Conservation (phyloP, 805 yeast genomes). For the Candida nanaspora region DNA sequence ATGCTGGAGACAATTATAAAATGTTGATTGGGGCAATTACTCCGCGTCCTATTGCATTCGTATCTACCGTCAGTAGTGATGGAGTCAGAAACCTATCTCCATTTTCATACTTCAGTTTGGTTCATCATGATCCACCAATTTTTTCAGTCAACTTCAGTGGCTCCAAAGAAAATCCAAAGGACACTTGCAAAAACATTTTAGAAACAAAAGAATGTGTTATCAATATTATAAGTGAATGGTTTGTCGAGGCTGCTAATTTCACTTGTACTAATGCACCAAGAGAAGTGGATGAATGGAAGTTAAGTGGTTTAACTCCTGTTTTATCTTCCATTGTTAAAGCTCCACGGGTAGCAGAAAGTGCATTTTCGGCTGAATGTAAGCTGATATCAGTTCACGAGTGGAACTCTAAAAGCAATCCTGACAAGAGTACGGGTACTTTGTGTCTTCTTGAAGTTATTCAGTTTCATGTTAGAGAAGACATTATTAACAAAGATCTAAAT, state of each 20-base stretch:
- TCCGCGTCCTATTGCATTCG: slow-evolving; percentile 57
- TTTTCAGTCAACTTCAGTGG: slow-evolving; percentile 44
- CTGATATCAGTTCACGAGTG: slow-evolving; percentile 37
- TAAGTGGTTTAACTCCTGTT: slow-evolving; percentile 44
- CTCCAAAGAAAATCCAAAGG: slow-evolving; percentile 35
- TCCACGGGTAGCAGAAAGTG: slow-evolving; percentile 54
- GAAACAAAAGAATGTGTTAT: slow-evolving; percentile 49
- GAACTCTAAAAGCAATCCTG: slow-evolving; percentile 32
- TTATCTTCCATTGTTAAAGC: slow-evolving; percentile 40
- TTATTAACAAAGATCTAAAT: slow-evolving; percentile 32
- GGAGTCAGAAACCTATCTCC: slow-evolving; percentile 51
- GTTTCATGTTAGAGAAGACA: slow-evolving; percentile 52
- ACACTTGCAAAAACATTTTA: slow-evolving; percentile 40
- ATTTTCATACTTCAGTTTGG: slow-evolving; percentile 46
- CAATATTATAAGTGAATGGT: slow-evolving; percentile 57
- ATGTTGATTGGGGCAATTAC: slow-evolving; percentile 43
- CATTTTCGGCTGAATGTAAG: slow-evolving; percentile 51
- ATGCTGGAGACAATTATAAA: slow-evolving; percentile 39
- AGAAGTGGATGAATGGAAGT: slow-evolving; percentile 47
- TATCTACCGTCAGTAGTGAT: slow-evolving; percentile 37
- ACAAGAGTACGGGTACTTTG: slow-evolving; percentile 28
- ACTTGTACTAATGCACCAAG: slow-evolving; percentile 39
- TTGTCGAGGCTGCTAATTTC: slow-evolving; percentile 55
- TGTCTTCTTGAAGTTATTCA: slow-evolving; percentile 47
- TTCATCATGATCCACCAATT: slow-evolving; percentile 50